Evolutionary conservation across 768 basidiomycete genomes (phyloP), one percentile per base, ranked within the genome.

Genomic region (Inosperma sp.): DNA sequence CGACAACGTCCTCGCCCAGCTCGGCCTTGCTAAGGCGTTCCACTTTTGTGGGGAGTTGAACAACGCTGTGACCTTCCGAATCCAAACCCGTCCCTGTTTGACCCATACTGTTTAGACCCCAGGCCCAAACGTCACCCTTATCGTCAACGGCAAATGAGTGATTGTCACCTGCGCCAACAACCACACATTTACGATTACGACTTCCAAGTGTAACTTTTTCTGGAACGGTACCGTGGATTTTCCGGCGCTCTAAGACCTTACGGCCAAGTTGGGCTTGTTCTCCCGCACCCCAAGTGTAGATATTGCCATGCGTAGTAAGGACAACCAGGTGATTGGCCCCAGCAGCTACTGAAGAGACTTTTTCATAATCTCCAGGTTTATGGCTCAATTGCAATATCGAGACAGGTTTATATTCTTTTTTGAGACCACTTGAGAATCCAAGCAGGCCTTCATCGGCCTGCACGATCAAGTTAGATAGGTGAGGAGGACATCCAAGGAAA

Each of bases 91-190:
- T 83, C 26, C 88, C 88, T 1, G 81, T 82, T 67, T 91, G 88
- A 23, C 86, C 93, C 84, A 78, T 88, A 68, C 74, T 89, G 67
- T 98, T 96, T 52, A 93, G 73, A n/a, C 95, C 95, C 95, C 95
- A 97, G 10, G 82, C 92, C 84, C 86, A 97, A 7, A 95, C 87
- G 42, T 78, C 80, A 23, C 92, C 93, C 5, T 75, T 70, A 46
- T 86, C 80, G 64, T 93, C 86, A 50, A 97, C 82, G 3, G 93
- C 94, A 61, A 96, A 97, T 0, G 92, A 94, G 61, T 90, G 87
- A 67, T 83, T 89, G 45, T 78, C 77, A 6, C 95, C 94, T 0
- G 92, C 80, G 4, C 92, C 92, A 54, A 97, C 72, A 34, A 69
- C 71, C 10, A 84, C 82, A 37, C 71, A 73, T 67, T 71, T 72